Conservation (phyloP, 176 grass and related monocot genomes). For the Microstegium vimineum region DNA sequence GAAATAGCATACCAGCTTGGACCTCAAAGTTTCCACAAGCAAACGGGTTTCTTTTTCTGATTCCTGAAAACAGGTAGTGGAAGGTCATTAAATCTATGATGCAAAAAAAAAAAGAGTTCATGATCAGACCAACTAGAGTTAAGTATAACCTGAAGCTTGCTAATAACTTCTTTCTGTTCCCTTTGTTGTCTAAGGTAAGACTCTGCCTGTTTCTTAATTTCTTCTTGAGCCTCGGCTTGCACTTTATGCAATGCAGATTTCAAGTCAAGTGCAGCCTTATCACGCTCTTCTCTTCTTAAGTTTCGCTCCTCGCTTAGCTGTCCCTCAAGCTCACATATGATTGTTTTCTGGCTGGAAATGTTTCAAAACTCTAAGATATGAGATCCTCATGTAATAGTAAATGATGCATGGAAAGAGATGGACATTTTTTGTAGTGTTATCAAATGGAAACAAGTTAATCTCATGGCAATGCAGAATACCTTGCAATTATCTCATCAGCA, state of each 20-base stretch:
- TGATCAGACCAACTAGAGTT: conserved; percentile 3
- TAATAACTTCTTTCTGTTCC: conserved; percentile 91
- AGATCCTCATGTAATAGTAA: background rate
- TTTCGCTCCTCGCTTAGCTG: conserved; percentile 85
- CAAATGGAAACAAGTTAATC: background rate
- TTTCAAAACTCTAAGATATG: conserved; percentile 19
- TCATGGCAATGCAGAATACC: conserved; percentile 36
- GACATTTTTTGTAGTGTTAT: background rate
- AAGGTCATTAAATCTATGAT: conserved; percentile 9
- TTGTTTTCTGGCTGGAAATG: conserved; percentile 77
- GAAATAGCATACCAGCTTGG: conserved; percentile 69
- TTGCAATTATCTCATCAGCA: conserved; percentile 90
- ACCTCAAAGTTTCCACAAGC: conserved; percentile 80
- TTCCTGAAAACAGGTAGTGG: conserved; percentile 46
- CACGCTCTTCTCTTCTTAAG: conserved; percentile 84
- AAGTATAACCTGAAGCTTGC: conserved; percentile 74
- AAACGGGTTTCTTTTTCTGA: conserved; percentile 84
- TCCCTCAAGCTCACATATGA: conserved; percentile 77
- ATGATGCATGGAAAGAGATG: background rate
- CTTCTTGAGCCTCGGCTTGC: conserved; percentile 64
- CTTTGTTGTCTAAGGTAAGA: conserved; percentile 67
- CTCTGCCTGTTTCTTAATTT: conserved; percentile 69
- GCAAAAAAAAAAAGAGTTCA: background rate
- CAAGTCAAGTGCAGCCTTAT: conserved; percentile 70
- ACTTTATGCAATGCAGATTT: conserved; percentile 79